A percentile compares a stretch with the other conserved stretches of the same genome.
Evolutionary conservation across 192 early-diverging fungal species (phyloP).

Genomic region (Piromyces sp.): DNA sequence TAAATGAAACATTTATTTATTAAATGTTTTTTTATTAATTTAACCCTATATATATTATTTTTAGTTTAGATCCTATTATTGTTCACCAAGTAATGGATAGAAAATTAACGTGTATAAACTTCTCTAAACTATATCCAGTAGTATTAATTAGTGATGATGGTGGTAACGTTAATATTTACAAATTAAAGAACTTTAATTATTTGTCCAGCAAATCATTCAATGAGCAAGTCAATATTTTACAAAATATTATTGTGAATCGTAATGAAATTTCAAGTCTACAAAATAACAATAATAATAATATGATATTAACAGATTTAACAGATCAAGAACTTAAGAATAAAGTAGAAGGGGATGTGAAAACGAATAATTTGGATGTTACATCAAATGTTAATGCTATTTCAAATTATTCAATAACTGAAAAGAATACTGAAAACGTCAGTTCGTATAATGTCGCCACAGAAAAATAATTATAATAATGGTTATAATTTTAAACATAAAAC

Average conservation of each 20-base stretch:
- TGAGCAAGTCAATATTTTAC: neutral
- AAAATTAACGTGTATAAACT: slow-evolving; percentile 27
- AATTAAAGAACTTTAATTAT: slow-evolving; percentile 9
- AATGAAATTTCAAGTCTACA: neutral
- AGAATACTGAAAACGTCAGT: neutral
- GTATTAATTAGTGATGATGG: slow-evolving; percentile 40
- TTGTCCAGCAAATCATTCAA: neutral
- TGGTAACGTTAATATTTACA: slow-evolving; percentile 36
- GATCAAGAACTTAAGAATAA: neutral
- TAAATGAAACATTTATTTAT: neutral
- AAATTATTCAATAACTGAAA: neutral
- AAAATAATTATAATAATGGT: neutral
- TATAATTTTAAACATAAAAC: too few species aligned
- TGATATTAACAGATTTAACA: too few species aligned
- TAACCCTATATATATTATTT: too few species aligned
- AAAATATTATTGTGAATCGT: neutral
- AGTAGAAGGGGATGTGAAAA: too few species aligned
- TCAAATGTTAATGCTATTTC: too few species aligned
- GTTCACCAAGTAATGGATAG: slow-evolving; percentile 36
- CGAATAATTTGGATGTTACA: too few species aligned
- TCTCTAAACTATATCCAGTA: slow-evolving; percentile 21
- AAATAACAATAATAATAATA: neutral
- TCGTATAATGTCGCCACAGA: neutral
- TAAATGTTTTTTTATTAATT: neutral
- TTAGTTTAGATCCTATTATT: slow-evolving; percentile 33